phyloP scores from a whole-genome alignment of 2,329 filamentous ascomycete species.

The Colletotrichum eleusines region DNA sequence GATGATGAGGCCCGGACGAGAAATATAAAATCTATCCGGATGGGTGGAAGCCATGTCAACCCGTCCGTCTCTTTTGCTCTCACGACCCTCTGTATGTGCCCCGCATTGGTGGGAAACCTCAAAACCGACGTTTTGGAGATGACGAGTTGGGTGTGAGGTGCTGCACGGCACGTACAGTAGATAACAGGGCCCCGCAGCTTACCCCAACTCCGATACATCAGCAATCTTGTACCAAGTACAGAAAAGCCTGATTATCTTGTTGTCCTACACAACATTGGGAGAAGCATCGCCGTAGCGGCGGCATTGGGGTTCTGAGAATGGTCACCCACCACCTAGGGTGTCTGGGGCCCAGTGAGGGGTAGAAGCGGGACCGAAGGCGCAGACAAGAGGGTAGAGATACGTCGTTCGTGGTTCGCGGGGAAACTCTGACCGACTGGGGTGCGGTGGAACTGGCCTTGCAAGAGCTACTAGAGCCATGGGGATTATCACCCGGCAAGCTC shows the following conservation, averaged over 20 bases:
- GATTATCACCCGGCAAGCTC: not conserved
- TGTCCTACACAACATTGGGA: not conserved
- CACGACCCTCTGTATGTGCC: not conserved
- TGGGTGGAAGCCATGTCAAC: not conserved
- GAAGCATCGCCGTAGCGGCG: constrained; percentile 29
- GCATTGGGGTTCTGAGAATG: constrained; percentile 29
- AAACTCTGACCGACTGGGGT: constrained; percentile 33
- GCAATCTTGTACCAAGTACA: not conserved
- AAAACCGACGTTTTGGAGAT: constrained; percentile 12
- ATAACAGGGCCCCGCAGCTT: not conserved
- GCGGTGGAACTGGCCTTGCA: not conserved
- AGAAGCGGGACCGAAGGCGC: not conserved
- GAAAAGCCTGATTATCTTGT: not conserved
- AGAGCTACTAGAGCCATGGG: not conserved
- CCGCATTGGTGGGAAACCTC: constrained; percentile 8
- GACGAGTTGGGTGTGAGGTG: not conserved
- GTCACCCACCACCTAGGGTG: constrained; percentile 1
- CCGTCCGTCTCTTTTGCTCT: not conserved
- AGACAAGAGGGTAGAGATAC: constrained; percentile 2
- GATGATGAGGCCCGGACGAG: not conserved
- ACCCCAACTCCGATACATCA: not conserved
- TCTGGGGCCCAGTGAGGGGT: constrained; percentile 11
- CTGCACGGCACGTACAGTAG: not conserved
- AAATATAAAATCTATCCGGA: not conserved
- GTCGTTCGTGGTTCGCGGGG: constrained; percentile 38